Percentiles rank a stretch among this genome's conserved stretches.
These are phyloP conservation scores for Penicillium lividum DNA, from an alignment of 495 filamentous ascomycete species.

Conservation along the genomic window DNA sequence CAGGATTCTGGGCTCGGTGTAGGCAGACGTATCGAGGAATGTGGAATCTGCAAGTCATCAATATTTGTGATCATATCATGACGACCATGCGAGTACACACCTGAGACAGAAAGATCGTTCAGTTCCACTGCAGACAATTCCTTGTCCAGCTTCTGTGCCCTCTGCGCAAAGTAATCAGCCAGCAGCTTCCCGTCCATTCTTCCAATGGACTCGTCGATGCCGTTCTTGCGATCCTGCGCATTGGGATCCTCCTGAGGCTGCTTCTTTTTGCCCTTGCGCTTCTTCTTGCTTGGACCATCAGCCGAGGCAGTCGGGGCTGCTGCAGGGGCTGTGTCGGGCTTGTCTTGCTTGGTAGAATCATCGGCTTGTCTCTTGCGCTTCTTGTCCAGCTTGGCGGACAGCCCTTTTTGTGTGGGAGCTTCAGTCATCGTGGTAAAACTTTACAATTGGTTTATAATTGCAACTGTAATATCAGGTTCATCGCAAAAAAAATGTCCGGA, in stretches of 20 bases:
- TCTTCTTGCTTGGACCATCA: slow-evolving; percentile 40
- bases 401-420: slow-evolving; percentile 22
- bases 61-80: slow-evolving; percentile 1
- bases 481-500: slow-evolving; percentile 22
- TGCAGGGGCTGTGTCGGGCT: slow-evolving; percentile 28
- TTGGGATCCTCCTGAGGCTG: slow-evolving; percentile 55
- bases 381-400: slow-evolving; percentile 44
- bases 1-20: slow-evolving; percentile 58
- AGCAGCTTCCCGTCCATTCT: slow-evolving; percentile 78
- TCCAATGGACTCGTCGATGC: slow-evolving; percentile 78
- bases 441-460: not conserved
- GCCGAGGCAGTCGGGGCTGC: slow-evolving; percentile 21
- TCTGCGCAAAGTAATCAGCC: slow-evolving; percentile 84
- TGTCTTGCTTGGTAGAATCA: slow-evolving; percentile 35
- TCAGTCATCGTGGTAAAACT: slow-evolving; percentile 23
- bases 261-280: slow-evolving; percentile 52
- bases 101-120: slow-evolving; percentile 77
- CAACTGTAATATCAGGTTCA: not conserved
- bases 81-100: slow-evolving; percentile 45
- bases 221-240: slow-evolving; percentile 57
- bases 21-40: slow-evolving; percentile 74
- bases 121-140: slow-evolving; percentile 81
- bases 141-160: slow-evolving; percentile 72
- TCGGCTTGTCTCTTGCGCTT: slow-evolving; percentile 56
- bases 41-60: slow-evolving; percentile 46